Evolutionary conservation across 2,329 filamentous ascomycete species (phyloP), one percentile per base, ranked within the genome.

Genomic region (Metarhizium humberi): DNA sequence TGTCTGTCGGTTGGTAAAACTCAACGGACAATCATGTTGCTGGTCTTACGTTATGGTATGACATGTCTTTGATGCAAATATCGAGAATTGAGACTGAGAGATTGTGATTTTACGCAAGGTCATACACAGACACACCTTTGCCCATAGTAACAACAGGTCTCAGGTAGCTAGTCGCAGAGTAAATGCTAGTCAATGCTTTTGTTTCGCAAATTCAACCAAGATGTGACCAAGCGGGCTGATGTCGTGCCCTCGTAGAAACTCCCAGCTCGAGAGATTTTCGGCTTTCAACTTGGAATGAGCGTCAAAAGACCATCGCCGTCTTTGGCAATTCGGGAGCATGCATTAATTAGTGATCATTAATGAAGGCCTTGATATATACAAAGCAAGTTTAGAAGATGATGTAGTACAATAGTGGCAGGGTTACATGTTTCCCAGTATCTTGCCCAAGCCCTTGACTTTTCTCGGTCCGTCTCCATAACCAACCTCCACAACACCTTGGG

Each of bases 401-500:
- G 38, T 5, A 5, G 38, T 40, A 16, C 38, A 40, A 11, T 11
- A 5, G 14, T 14, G 42, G 42, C 6, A 11, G n/a, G 49, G 36
- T 59, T 64, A 76, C 64, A 69, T 69, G 59, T 78, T 78, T 61
- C 69, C 68, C 54, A 78, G 53, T 36, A 79, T 70, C 55, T 69
- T 72, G 16, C 64, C 54, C 49, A 79, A 49, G 5, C 73, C 76
- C 52, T 64, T 62, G 20, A 70, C 52, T 68, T 76, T 78, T 25
- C 68, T 70, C 1, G 51, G 57, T 4, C 56, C 20, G 57, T 66
- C 55, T 6, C 76, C 82, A 63, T 87, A 86, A 10, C 83, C 84
- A 16, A 86, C 57, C 56, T 82, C 78, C 11, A 86, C 77, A 6
- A 87, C 75, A 1, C 80, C 82, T 59, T 74, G 78, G 1, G 79